Percentiles rank a stretch among this genome's conserved stretches.
phyloP scores from a whole-genome alignment of 352 stramenopile species.

The Phytophthora macrochlamydospora region DNA sequence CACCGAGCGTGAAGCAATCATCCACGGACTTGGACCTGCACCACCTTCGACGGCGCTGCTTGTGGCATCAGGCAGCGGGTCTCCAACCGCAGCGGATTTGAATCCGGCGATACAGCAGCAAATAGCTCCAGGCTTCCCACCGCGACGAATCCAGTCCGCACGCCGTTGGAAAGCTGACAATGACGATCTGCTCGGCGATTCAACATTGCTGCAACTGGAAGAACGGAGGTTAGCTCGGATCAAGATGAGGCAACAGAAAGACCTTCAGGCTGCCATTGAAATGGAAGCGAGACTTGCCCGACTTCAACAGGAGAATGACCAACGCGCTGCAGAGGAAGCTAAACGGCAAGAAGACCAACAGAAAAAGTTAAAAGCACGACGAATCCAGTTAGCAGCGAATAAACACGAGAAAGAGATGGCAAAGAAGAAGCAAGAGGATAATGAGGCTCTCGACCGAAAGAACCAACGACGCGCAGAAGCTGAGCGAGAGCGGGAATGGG shows the following conservation, averaged over 20 bases:
- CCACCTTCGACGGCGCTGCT: conserved; percentile 35
- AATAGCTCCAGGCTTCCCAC: conserved; percentile 29
- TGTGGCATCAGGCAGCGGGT: conserved; percentile 12
- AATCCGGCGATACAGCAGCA: conserved; percentile 21
- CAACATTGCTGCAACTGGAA: conserved; percentile 69
- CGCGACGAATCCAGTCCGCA: conserved; percentile 31
- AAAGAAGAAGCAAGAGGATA: conserved; percentile 69
- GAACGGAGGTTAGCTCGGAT: conserved; percentile 66
- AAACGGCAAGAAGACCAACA: conserved; percentile 66
- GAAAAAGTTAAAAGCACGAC: conserved; percentile 49
- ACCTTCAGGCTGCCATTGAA: conserved; percentile 79
- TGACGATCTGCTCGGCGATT: conserved; percentile 30
- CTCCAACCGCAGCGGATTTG: conserved; percentile 6
- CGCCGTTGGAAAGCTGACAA: conserved; percentile 19
- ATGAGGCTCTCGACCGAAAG: conserved; percentile 51
- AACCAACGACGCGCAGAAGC: conserved; percentile 42
- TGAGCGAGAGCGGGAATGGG: conserved; percentile 51
- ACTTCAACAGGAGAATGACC: conserved; percentile 67
- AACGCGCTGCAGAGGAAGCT: conserved; percentile 52
- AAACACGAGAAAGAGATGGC: conserved; percentile 70
- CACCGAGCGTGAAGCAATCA: conserved; percentile 59
- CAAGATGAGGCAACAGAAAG: conserved; percentile 71
- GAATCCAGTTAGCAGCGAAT: conserved; percentile 49
- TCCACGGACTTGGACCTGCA: conserved; percentile 37
- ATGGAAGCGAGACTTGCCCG: conserved; percentile 77